phyloP scores from a whole-genome alignment of 2,329 filamentous ascomycete genomes.

The Penicillium sp. region DNA sequence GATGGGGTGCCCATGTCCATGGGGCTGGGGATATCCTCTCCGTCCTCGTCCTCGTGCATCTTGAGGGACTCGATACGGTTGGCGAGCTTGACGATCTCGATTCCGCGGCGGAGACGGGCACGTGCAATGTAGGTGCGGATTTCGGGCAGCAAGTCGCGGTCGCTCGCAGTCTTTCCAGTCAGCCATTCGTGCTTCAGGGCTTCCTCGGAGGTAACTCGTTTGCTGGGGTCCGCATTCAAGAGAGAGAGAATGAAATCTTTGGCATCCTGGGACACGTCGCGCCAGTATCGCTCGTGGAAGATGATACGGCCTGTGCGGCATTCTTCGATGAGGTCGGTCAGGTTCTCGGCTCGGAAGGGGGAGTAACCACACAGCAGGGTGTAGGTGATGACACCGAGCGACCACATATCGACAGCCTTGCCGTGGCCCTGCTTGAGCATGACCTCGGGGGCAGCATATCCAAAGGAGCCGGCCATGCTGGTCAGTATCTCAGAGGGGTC shows the following conservation, averaged over 20 bases:
- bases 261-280: slow-evolving; percentile 90
- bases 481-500: slow-evolving; percentile 86
- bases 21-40: slow-evolving; percentile 63
- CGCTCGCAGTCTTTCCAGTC: slow-evolving; percentile 83
- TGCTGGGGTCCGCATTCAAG: slow-evolving; percentile 72
- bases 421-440: slow-evolving; percentile 98
- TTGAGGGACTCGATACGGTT: slow-evolving; percentile 95
- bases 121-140: slow-evolving; percentile 92
- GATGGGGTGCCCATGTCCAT: slow-evolving; percentile 58
- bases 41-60: slow-evolving; percentile 84
- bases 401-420: slow-evolving; percentile 99
- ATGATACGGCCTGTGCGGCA: slow-evolving; percentile 79
- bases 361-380: slow-evolving; percentile 97
- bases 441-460: slow-evolving; percentile 94
- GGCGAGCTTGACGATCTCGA: slow-evolving; percentile 92
- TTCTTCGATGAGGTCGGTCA: slow-evolving; percentile 91
- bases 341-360: slow-evolving; percentile 91
- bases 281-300: slow-evolving; percentile 98
- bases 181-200: slow-evolving; percentile 84
- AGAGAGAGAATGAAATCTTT: slow-evolving; percentile 89
- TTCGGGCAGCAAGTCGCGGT: slow-evolving; percentile 96
- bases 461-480: slow-evolving; percentile 98
- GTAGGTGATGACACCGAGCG: slow-evolving; percentile 96
- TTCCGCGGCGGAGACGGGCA: slow-evolving; percentile 84
- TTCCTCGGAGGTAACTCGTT: slow-evolving; percentile 75